Evolutionary conservation across 352 stramenopile species (phyloP).

Genomic region (Phytopythium oedochilum): DNA sequence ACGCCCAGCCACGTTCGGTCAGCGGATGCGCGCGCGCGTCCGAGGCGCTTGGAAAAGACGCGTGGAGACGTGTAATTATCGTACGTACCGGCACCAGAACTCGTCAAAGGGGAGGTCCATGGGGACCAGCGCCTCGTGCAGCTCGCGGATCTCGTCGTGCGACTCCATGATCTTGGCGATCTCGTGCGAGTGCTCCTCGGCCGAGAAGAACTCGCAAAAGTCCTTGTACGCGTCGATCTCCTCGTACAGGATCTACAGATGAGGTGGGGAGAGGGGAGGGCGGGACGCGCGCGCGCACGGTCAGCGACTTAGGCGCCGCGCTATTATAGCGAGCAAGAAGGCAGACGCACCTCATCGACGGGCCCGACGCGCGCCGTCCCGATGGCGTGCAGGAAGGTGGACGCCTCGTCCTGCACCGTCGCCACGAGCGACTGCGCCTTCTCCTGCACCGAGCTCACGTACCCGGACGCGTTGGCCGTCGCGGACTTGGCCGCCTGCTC

Average conservation of each 20-base stretch:
- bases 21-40: no score
- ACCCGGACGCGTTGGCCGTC: conserved; percentile 61
- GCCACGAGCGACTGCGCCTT: conserved; percentile 69
- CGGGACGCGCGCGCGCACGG: no score
- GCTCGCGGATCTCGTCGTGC: conserved; percentile 40
- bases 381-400: conserved; percentile 57
- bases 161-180: conserved; percentile 54
- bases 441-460: conserved; percentile 67
- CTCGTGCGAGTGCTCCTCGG: conserved; percentile 66
- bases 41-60: no score
- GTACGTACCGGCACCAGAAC: conserved; percentile 74
- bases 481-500: conserved; percentile 73
- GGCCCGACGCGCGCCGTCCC: conserved; percentile 46
- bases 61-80: no score
- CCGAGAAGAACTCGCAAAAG: conserved; percentile 57
- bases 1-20: background rate
- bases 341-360: conserved; percentile 70
- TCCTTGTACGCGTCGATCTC: conserved; percentile 68
- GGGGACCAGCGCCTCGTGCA: conserved; percentile 72
- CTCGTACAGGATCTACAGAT: conserved; percentile 64
- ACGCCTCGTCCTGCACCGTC: conserved; percentile 71
- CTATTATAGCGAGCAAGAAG: no score
- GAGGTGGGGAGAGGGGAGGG: no score
- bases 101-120: conserved; percentile 75
- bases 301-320: no score